Evolutionary conservation across 2,329 filamentous ascomycete species (phyloP).

Genomic region (Fusarium brevicatenulatum): DNA sequence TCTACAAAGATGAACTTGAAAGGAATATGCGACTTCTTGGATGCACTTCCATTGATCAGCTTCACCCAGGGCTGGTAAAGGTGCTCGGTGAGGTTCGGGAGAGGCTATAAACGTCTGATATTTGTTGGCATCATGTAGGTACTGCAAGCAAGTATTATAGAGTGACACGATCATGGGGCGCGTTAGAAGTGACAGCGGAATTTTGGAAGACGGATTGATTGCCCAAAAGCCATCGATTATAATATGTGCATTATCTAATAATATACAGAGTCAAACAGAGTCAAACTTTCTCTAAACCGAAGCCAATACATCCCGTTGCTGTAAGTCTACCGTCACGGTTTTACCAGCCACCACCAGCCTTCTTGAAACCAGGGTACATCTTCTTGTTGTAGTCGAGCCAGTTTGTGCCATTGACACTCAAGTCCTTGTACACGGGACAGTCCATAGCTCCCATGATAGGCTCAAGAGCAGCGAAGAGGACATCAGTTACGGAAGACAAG

Average conservation of each 20-base stretch:
- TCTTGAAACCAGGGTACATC: conserved; percentile 37
- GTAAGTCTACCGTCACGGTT: background rate
- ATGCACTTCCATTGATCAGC: conserved; percentile 74
- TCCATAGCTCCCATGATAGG: conserved; percentile 31
- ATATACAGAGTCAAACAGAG: conserved; percentile 7
- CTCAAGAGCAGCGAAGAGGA: conserved; percentile 32
- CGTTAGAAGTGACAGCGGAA: background rate
- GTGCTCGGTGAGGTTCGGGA: background rate
- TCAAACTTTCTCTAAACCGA: background rate
- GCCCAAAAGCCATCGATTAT: background rate
- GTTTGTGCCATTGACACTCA: conserved; percentile 35
- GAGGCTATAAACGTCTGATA: background rate
- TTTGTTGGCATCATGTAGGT: background rate
- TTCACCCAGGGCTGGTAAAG: conserved; percentile 50
- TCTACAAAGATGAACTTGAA: conserved; percentile 94
- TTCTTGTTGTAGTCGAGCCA: conserved; percentile 35
- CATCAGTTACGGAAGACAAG: conserved; percentile 33
- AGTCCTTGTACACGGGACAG: conserved; percentile 30
- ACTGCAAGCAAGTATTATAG: background rate
- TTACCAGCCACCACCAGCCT: conserved; percentile 36
- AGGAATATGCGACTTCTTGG: conserved; percentile 98
- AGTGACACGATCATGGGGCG: fast-evolving
- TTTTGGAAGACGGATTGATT: background rate
- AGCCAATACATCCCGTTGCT: background rate
- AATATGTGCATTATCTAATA: background rate